A percentile compares a stretch with the other conserved stretches of the same genome.
These are phyloP conservation scores for Pseudohalonectria lignicola DNA, from an alignment of 2,329 filamentous ascomycete species.

Conservation along the genomic window DNA sequence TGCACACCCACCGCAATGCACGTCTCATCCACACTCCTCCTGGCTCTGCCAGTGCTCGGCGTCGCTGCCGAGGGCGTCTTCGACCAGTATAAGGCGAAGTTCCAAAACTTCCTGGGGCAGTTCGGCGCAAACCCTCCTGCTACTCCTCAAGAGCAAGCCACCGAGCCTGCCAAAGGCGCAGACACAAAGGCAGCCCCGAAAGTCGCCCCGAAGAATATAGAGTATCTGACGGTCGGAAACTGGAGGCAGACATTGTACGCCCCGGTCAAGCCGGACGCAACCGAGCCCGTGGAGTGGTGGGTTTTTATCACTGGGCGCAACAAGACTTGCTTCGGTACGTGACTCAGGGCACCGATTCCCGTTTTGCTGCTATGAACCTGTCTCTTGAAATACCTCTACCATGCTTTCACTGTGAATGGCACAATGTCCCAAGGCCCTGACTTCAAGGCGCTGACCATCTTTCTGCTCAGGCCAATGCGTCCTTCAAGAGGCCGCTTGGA, in stretches of 20 bases:
- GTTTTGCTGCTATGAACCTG: neutral
- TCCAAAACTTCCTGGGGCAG: slow-evolving; percentile 53
- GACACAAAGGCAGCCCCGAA: slow-evolving; percentile 35
- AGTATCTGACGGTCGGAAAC: slow-evolving; percentile 54
- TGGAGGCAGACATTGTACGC: slow-evolving; percentile 59
- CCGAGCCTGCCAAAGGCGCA: slow-evolving; percentile 30
- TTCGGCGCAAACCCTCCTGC: slow-evolving; percentile 23
- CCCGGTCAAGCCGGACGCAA: slow-evolving; percentile 46
- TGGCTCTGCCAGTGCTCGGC: slow-evolving; percentile 45
- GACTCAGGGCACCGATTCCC: neutral
- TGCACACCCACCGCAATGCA: no score
- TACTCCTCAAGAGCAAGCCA: slow-evolving; percentile 23
- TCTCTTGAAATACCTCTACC: no score
- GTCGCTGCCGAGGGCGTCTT: slow-evolving; percentile 38
- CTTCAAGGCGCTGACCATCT: no score
- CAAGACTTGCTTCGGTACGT: slow-evolving; percentile 61
- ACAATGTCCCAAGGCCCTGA: no score
- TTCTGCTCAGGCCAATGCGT: no score
- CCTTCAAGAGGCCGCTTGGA: slow-evolving; percentile 58
- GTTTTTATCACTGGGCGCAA: slow-evolving; percentile 65
- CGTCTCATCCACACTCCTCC: slow-evolving; percentile 38
- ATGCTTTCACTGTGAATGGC: no score
- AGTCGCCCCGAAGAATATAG: slow-evolving; percentile 29
- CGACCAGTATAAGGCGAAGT: slow-evolving; percentile 50
- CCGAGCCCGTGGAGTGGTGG: slow-evolving; percentile 64